Evolutionary conservation across 371 early-diverging fungal species (phyloP).

Genomic region (Dentiscutata heterogama): DNA sequence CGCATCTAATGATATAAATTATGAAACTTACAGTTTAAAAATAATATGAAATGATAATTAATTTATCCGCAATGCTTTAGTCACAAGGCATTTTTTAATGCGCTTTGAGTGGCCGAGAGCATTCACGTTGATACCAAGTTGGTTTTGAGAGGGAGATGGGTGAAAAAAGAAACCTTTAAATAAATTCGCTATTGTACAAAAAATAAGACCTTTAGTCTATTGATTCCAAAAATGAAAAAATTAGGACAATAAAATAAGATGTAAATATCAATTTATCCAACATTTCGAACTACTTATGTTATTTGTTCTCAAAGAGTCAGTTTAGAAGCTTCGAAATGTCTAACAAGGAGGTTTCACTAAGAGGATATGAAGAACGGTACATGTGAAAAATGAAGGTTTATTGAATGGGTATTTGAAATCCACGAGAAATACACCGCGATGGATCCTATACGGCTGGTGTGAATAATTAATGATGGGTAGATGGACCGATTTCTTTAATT

Average conservation of each 20-base stretch:
- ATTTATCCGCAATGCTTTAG: too few relatives aligned
- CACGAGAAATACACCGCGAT: too few relatives aligned
- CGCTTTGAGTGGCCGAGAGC: too few relatives aligned
- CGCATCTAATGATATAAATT: too few relatives aligned
- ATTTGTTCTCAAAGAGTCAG: too few relatives aligned
- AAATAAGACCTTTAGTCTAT: not conserved
- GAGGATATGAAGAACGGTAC: not conserved
- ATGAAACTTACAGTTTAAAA: too few relatives aligned
- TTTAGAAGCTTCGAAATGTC: not conserved
- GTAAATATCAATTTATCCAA: not conserved
- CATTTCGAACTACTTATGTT: not conserved
- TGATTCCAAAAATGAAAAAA: not conserved
- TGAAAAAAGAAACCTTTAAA: not conserved
- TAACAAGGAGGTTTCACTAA: not conserved
- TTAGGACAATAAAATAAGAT: not conserved
- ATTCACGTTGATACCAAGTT: not conserved
- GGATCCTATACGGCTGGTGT: too few relatives aligned
- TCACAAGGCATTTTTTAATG: too few relatives aligned
- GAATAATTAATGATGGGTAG: too few relatives aligned
- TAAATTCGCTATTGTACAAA: conserved; percentile 11
- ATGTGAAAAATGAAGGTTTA: not conserved
- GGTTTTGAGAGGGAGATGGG: not conserved
- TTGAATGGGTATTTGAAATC: too few relatives aligned
- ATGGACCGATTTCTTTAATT: too few relatives aligned
- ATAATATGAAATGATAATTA: too few relatives aligned